These are phyloP conservation scores for Cyberlindnera nakhonratchasimensis DNA, from an alignment of 805 yeast species.

Conservation along the genomic window DNA sequence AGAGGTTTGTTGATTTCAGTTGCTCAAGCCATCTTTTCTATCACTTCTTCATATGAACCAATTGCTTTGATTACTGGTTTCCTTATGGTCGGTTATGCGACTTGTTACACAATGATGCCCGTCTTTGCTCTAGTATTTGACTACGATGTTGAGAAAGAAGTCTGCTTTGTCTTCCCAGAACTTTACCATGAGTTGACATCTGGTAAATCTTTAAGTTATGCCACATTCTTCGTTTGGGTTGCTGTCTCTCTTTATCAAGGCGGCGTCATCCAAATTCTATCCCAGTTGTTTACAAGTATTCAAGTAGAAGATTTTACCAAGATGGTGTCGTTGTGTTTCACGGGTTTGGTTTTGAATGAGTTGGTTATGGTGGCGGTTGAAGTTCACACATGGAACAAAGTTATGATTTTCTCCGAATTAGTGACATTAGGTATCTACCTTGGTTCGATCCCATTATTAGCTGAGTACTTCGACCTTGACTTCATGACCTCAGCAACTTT, in stretches of 20 bases:
- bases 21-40: conserved; percentile 90
- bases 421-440: conserved; percentile 65
- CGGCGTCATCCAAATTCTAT: conserved; percentile 70
- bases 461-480: conserved; percentile 78
- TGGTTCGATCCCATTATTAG: conserved; percentile 75
- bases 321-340: conserved; percentile 85
- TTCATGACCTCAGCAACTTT: conserved; percentile 58
- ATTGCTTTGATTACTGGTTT: conserved; percentile 93
- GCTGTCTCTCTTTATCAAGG: conserved; percentile 91
- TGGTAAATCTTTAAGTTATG: conserved; percentile 82
- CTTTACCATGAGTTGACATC: conserved; percentile 86
- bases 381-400: conserved; percentile 84
- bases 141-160: conserved; percentile 83
- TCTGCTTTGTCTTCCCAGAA: conserved; percentile 91
- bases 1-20: conserved; percentile 92
- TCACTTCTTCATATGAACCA: conserved; percentile 86
- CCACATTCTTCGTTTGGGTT: conserved; percentile 90
- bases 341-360: conserved; percentile 79
- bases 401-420: conserved; percentile 70
- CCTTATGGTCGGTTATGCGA: conserved; percentile 98
- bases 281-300: conserved; percentile 74
- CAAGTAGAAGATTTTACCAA: conserved; percentile 48
- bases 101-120: conserved; percentile 97
- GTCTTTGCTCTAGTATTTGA: conserved; percentile 91
- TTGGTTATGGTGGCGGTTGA: conserved; percentile 90